Evolutionary conservation across 306 rosid species (phyloP).

Genomic region (Medicago arabica): DNA sequence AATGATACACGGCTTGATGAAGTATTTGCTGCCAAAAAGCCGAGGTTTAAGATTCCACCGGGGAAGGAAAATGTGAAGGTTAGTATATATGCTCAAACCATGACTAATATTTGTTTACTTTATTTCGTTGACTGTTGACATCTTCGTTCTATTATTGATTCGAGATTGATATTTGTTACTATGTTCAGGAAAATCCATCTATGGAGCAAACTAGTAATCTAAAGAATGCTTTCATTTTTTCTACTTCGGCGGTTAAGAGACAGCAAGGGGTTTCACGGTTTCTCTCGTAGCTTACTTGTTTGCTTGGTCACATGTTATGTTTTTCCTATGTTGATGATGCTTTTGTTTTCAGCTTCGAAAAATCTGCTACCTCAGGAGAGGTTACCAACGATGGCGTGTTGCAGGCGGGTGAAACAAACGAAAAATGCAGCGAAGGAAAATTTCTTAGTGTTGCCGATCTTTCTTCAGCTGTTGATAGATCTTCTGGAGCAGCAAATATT

Average conservation of each 20-base stretch:
- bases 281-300: constrained; percentile 36
- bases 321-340: constrained; percentile 24
- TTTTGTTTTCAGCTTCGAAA: constrained; percentile 56
- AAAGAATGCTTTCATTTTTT: constrained; percentile 56
- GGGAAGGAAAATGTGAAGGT: constrained; percentile 90
- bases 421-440: constrained; percentile 62
- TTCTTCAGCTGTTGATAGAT: constrained; percentile 63
- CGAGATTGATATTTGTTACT: constrained; percentile 16
- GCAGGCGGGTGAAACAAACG: constrained; percentile 55
- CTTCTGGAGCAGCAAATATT: constrained; percentile 58
- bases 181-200: constrained; percentile 61
- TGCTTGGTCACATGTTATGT: constrained; percentile 11
- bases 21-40: constrained; percentile 66
- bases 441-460: constrained; percentile 85
- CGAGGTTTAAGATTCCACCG: constrained; percentile 49
- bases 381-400: constrained; percentile 37
- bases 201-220: constrained; percentile 56
- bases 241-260: constrained; percentile 53
- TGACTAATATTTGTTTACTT: not conserved
- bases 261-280: constrained; percentile 59
- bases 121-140: no score
- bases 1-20: constrained; percentile 73
- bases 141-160: not conserved
- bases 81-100: constrained; percentile 21
- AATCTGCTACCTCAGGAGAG: constrained; percentile 46